A percentile compares a stretch with the other conserved stretches of the same genome.
These are phyloP conservation scores for Nyctanthes arbortristis DNA, from an alignment of 257 asterid genomes.

Conservation along the genomic window DNA sequence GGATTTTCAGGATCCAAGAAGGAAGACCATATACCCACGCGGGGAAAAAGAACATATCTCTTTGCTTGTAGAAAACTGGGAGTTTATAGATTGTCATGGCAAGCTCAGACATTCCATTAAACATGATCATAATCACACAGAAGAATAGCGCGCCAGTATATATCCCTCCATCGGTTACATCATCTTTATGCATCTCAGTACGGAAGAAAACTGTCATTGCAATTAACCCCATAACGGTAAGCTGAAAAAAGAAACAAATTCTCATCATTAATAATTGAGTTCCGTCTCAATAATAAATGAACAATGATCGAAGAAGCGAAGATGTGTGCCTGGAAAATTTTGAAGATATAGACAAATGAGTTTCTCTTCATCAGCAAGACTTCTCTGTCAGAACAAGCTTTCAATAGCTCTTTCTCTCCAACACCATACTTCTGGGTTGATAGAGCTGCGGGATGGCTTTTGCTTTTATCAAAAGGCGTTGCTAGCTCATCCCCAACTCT, in stretches of 20 bases:
- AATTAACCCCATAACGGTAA: slow-evolving; percentile 35
- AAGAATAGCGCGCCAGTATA: slow-evolving; percentile 51
- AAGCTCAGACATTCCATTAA: slow-evolving; percentile 67
- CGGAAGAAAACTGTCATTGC: slow-evolving; percentile 52
- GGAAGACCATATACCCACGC: slow-evolving; percentile 78
- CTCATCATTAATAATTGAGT: not conserved
- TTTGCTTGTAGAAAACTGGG: slow-evolving; percentile 80
- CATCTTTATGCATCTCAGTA: slow-evolving; percentile 45
- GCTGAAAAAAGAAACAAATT: slow-evolving; percentile 36
- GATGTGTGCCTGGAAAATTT: slow-evolving; percentile 47
- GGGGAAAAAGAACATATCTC: slow-evolving; percentile 67
- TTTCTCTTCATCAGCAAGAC: slow-evolving; percentile 57
- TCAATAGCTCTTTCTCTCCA: slow-evolving; percentile 52
- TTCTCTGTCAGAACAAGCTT: slow-evolving; percentile 61
- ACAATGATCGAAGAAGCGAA: not conserved
- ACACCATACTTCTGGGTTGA: slow-evolving; percentile 54
- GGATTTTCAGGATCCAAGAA: slow-evolving; percentile 63
- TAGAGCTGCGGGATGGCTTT: slow-evolving; percentile 78
- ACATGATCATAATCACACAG: slow-evolving; percentile 43
- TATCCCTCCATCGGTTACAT: slow-evolving; percentile 45
- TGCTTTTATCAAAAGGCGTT: slow-evolving; percentile 55
- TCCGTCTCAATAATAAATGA: not conserved
- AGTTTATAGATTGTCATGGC: slow-evolving; percentile 64
- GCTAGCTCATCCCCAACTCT: slow-evolving; percentile 49
- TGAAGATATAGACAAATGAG: slow-evolving; percentile 56